Percentiles rank a stretch among this genome's conserved stretches.
Evolutionary conservation across 208 protist species (phyloP).

Genomic region (Trypanosoma lewisi): DNA sequence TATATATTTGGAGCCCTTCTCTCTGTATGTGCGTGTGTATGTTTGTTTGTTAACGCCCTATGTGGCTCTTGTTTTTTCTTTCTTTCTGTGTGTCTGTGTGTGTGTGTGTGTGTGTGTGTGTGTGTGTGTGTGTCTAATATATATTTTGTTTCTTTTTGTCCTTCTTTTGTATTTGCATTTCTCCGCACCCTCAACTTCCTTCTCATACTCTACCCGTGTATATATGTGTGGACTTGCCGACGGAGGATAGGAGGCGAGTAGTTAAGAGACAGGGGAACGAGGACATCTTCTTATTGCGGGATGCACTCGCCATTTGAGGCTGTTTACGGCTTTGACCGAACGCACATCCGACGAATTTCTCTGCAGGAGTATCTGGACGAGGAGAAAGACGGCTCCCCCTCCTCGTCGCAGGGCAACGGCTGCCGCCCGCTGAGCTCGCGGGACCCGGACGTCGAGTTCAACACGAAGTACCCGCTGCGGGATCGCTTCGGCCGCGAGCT

Average conservation of each 20-base stretch:
- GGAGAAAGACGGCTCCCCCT: constrained; percentile 8
- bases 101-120: not conserved
- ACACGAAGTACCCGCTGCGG: constrained; percentile 68
- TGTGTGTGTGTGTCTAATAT: not conserved
- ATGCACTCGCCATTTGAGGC: constrained; percentile 69
- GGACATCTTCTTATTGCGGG: not conserved
- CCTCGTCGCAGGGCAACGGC: not conserved
- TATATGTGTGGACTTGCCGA: not conserved
- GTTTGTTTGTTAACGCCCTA: not conserved
- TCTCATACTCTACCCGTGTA: not conserved
- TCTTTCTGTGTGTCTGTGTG: not conserved
- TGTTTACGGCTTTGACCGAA: constrained; percentile 71
- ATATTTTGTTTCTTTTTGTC: not conserved
- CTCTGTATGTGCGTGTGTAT: constrained; percentile 1
- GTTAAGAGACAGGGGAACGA: not conserved
- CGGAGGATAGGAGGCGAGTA: not conserved
- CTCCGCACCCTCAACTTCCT: not conserved
- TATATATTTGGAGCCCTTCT: constrained; percentile 2
- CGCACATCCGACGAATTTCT: constrained; percentile 62
- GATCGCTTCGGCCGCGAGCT: constrained; percentile 75
- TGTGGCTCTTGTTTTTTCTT: too few species aligned
- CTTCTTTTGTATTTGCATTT: not conserved
- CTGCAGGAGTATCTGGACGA: constrained; percentile 63
- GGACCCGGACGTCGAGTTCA: constrained; percentile 66
- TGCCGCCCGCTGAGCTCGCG: constrained; percentile 42